Evolutionary conservation across 2,329 filamentous ascomycete genomes (phyloP).

Genomic region (Geoglossum cookeanum): DNA sequence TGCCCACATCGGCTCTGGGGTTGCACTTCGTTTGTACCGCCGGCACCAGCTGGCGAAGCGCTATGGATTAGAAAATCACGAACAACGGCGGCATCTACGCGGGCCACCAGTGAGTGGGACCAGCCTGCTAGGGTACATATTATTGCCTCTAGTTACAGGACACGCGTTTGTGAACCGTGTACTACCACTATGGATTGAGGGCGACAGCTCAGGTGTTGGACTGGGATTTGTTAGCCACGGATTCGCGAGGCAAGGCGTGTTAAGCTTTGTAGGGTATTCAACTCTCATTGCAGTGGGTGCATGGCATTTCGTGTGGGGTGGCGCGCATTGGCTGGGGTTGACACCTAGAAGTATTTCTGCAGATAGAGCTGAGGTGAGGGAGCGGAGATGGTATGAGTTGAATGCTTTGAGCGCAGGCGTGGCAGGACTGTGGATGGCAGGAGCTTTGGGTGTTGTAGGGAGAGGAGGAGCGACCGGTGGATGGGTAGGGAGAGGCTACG

Average conservation of each 20-base stretch:
- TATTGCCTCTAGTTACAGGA: constrained; percentile 44
- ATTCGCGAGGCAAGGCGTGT: constrained; percentile 49
- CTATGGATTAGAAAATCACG: constrained; percentile 50
- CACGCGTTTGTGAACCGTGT: constrained; percentile 62
- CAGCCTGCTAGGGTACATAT: constrained; percentile 50
- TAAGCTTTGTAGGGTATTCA: constrained; percentile 50
- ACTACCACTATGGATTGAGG: constrained; percentile 57
- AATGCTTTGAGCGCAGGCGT: constrained; percentile 42
- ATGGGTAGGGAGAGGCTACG: constrained; percentile 66
- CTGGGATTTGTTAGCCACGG: constrained; percentile 72
- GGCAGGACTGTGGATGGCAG: constrained; percentile 58
- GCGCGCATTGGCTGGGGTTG: constrained; percentile 59
- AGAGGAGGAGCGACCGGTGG: constrained; percentile 48
- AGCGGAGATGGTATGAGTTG: constrained; percentile 50
- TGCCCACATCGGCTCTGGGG: constrained; percentile 57
- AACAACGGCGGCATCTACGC: constrained; percentile 27
- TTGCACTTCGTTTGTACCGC: constrained; percentile 58
- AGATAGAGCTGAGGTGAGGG: constrained; percentile 31
- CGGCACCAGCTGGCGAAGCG: constrained; percentile 49
- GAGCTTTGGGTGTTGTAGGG: constrained; percentile 61
- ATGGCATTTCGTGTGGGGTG: constrained; percentile 69
- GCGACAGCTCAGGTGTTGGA: constrained; percentile 70
- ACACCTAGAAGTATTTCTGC: constrained; percentile 32
- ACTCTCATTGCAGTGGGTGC: constrained; percentile 47
- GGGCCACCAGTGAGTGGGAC: constrained; percentile 60